A percentile compares a stretch with the other conserved stretches of the same genome.
Conservation (phyloP, 257 asterid species). For the Jacaranda copaia region DNA sequence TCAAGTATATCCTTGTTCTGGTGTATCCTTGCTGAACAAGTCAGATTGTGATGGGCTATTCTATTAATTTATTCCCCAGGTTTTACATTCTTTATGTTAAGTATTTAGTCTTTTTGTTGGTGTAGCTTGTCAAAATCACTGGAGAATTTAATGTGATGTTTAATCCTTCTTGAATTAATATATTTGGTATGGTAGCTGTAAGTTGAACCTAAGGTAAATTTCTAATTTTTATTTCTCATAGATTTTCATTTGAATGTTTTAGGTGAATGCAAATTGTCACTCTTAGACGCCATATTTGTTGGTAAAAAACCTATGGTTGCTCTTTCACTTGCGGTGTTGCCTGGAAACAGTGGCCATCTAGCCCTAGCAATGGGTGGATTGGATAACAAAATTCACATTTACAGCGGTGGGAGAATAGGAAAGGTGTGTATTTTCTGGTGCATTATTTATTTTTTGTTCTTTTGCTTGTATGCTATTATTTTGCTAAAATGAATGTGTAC, state of each 20-base stretch:
- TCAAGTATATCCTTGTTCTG: not conserved
- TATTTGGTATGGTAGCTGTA: not conserved
- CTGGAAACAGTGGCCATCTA: constrained; percentile 62
- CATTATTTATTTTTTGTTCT: constrained; percentile 35
- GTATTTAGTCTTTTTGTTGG: no score
- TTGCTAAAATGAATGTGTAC: constrained; percentile 33
- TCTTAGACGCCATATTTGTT: constrained; percentile 64
- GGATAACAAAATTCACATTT: constrained; percentile 92
- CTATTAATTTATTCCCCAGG: not conserved
- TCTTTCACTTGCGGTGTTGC: constrained; percentile 81
- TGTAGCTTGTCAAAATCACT: no score
- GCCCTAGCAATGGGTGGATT: constrained; percentile 89
- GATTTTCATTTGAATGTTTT: constrained; percentile 31
- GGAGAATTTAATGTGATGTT: not conserved
- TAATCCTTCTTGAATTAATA: not conserved
- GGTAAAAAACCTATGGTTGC: constrained; percentile 89
- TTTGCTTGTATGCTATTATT: constrained; percentile 11
- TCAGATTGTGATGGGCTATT: not conserved
- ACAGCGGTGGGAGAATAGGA: constrained; percentile 81
- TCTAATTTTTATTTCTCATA: constrained; percentile 29
- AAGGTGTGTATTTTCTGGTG: constrained; percentile 60
- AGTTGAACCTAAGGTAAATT: constrained; percentile 1
- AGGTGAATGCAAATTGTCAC: constrained; percentile 83
- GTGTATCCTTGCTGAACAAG: not conserved
- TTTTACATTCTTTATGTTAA: not conserved